Evolutionary conservation across 768 basidiomycete genomes (phyloP), one percentile per base, ranked within the genome.

Genomic region (Kockovaella imperatae): DNA sequence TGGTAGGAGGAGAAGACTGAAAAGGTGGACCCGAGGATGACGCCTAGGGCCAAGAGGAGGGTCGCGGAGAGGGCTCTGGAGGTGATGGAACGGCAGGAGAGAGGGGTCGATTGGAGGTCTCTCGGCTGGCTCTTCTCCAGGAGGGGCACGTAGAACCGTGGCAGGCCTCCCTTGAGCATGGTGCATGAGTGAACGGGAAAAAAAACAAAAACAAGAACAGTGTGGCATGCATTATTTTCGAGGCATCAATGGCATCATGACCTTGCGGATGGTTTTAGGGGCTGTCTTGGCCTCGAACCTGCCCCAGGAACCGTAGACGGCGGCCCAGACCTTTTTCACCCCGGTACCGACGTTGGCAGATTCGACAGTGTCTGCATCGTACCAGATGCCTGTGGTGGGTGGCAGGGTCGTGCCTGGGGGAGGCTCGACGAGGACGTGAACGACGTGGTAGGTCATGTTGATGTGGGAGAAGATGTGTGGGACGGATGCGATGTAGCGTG

Each of bases 381-480:
- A 47, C 64, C 60, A 65, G 21, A 60, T 53, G 17, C 52, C 57
- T 21, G 32, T 28, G 32, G 34, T 47, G 4, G 23, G 10, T 5
- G n/a, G 5, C 4, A 40, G n/a, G 4, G 50, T 18, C 18, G 47
- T 13, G 18, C 17, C 13, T 26, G 28, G n/a, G 8, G 20, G 13
- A 0, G 49, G 26, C 3, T 40, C 31, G 24, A 67, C 15, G 38
- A 53, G 30, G 14, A 58, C 47, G 42, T 57, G 57, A 7, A 60
- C 47, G 35, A 71, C 57, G 41, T 68, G 59, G 48, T 73, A 91
- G 11, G 85, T 89, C 74, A 90, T 88, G 59, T 75, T 80, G 64
- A 91, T 86, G 66, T 96, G 90, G 7, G 86, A 88, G 72, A 95
- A 95, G 39, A 87, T 74, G 62, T 93, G 89, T 3, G 82, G 49